A percentile compares a stretch with the other conserved stretches of the same genome.
Evolutionary conservation across 1,284 basidiomycete species (phyloP).

Genomic region (Apiotrichum laibachii): DNA sequence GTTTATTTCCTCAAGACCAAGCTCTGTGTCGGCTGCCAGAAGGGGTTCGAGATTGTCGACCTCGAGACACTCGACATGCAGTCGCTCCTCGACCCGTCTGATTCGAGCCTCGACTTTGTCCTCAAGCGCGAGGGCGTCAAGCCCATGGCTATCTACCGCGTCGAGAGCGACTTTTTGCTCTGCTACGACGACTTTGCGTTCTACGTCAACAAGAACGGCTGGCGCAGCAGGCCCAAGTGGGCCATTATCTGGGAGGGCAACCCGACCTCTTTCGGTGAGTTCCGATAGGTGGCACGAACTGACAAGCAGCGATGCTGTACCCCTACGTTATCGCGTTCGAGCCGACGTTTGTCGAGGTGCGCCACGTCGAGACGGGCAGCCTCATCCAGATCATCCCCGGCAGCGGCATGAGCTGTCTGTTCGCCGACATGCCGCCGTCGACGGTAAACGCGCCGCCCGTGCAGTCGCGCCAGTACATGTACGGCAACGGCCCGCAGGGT

Average conservation of each 20-base stretch:
- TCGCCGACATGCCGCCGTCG: constrained; percentile 89
- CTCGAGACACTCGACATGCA: constrained; percentile 96
- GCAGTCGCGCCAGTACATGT: constrained; percentile 38
- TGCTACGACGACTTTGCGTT: constrained; percentile 99
- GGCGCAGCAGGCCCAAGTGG: constrained; percentile 84
- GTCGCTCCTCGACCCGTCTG: constrained; percentile 88
- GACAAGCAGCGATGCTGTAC: constrained; percentile 78
- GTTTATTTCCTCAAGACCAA: constrained; percentile 98
- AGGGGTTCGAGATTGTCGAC: constrained; percentile 99
- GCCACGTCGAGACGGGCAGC: constrained; percentile 88
- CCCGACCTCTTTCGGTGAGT: constrained; percentile 87
- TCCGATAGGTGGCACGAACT: neutral
- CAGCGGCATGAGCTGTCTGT: constrained; percentile 80
- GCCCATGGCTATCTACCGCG: constrained; percentile 94
- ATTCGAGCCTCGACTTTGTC: constrained; percentile 89
- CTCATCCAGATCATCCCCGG: constrained; percentile 96
- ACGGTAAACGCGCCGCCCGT: constrained; percentile 40
- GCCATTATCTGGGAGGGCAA: constrained; percentile 96
- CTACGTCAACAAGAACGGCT: constrained; percentile 96
- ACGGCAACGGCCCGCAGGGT: constrained; percentile 13
- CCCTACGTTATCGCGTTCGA: constrained; percentile 98
- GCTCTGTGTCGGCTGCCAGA: constrained; percentile 94
- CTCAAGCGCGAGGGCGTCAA: constrained; percentile 81
- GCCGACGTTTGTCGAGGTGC: constrained; percentile 92
- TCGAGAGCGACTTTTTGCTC: constrained; percentile 93